Conservation (phyloP, 768 basidiomycete species). For the Fomitopsis serialis region DNA sequence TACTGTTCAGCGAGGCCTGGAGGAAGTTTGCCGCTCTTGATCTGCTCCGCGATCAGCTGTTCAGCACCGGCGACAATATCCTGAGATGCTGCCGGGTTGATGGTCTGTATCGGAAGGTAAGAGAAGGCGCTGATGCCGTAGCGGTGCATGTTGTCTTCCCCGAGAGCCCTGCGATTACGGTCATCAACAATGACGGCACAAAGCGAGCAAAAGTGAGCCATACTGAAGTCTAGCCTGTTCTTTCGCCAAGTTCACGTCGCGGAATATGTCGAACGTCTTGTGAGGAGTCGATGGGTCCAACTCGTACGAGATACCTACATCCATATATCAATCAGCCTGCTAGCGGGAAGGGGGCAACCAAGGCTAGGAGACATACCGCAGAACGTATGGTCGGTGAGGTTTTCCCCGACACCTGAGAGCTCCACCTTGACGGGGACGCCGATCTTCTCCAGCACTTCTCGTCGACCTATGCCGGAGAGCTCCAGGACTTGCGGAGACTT, state of each 20-base stretch:
- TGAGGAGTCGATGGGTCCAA: background rate
- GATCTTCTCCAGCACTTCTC: conserved; percentile 24
- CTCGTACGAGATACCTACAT: background rate
- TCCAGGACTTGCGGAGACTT: conserved; percentile 44
- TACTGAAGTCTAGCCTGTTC: background rate
- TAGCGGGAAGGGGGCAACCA: background rate
- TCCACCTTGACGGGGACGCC: conserved; percentile 33
- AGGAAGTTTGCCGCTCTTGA: conserved; percentile 1
- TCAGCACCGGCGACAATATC: background rate
- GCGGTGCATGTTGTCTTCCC: background rate
- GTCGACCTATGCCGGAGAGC: conserved; percentile 42
- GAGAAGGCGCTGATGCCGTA: background rate
- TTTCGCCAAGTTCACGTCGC: background rate
- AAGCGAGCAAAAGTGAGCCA: background rate
- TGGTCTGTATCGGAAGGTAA: background rate
- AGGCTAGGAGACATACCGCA: background rate
- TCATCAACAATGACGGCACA: background rate
- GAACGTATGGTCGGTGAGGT: conserved; percentile 38
- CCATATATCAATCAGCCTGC: background rate
- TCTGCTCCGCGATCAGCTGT: background rate
- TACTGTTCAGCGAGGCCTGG: no score
- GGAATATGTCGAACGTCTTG: background rate
- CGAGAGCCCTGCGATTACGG: background rate
- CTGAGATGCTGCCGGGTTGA: background rate
- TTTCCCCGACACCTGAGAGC: conserved; percentile 44